Conservation (phyloP, 306 rosid species). For the Trichosanthes cucumerina region DNA sequence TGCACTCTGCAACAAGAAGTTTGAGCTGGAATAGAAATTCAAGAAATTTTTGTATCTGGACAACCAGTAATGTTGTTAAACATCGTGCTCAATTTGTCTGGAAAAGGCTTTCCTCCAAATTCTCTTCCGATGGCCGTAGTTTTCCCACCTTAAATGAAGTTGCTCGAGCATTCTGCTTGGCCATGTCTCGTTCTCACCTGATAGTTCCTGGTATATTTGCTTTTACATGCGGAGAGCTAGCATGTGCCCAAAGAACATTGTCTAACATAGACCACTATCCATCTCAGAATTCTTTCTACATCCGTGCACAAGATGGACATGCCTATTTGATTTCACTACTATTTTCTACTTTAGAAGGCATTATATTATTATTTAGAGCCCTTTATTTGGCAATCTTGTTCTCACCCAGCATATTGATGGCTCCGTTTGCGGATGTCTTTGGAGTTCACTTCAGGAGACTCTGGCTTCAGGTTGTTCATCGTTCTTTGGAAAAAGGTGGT, state of each 20-base stretch:
- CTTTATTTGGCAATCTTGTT: constrained; percentile 62
- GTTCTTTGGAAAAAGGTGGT: constrained; percentile 78
- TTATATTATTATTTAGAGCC: constrained; percentile 59
- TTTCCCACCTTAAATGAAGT: constrained; percentile 50
- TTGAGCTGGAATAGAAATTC: constrained; percentile 16
- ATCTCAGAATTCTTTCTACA: constrained; percentile 43
- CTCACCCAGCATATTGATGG: constrained; percentile 84
- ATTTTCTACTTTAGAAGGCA: constrained; percentile 46
- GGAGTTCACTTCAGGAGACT: constrained; percentile 58
- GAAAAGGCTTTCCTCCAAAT: constrained; percentile 52
- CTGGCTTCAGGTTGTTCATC: constrained; percentile 77
- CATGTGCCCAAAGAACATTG: constrained; percentile 51
- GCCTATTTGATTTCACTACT: constrained; percentile 38
- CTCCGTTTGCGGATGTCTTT: constrained; percentile 62
- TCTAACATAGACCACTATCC: constrained; percentile 37
- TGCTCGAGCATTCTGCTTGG: constrained; percentile 85
- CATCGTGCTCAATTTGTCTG: constrained; percentile 50
- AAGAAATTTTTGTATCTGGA: constrained; percentile 31
- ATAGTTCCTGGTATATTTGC: constrained; percentile 84
- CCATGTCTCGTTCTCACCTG: constrained; percentile 57
- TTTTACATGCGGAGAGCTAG: constrained; percentile 61
- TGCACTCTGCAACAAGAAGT: constrained; percentile 30
- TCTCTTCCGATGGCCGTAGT: constrained; percentile 26
- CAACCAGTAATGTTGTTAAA: constrained; percentile 32
- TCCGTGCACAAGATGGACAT: constrained; percentile 77